These are phyloP conservation scores for Ganoderma multipileum DNA, from an alignment of 1,284 basidiomycete species.

Conservation along the genomic window DNA sequence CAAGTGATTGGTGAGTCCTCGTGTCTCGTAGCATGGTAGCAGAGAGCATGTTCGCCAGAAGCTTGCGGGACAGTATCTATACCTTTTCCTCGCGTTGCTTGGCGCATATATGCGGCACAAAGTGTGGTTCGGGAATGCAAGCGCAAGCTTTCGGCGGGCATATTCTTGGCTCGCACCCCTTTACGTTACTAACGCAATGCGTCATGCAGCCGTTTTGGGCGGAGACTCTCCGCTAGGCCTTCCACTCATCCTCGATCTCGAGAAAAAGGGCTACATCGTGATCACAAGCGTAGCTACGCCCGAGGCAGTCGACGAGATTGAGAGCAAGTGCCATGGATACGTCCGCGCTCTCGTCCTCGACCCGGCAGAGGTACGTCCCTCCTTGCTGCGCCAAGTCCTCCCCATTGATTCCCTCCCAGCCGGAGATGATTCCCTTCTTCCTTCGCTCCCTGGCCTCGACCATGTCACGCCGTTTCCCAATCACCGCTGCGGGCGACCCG, in stretches of 20 bases:
- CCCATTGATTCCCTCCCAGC: constrained; percentile 47
- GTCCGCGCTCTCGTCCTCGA: constrained; percentile 82
- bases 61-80: not conserved
- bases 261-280: constrained; percentile 80
- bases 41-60: not conserved
- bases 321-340: constrained; percentile 71
- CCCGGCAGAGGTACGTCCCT: constrained; percentile 65
- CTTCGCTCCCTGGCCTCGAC: constrained; percentile 79
- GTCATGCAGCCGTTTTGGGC: constrained; percentile 76
- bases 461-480: constrained; percentile 82
- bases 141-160: not conserved
- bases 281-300: constrained; percentile 76
- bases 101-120: not conserved
- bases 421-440: constrained; percentile 74
- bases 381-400: constrained; percentile 4
- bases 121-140: not conserved
- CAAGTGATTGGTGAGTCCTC: constrained; percentile 68
- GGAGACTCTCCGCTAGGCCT: constrained; percentile 75
- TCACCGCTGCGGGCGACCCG: constrained; percentile 78
- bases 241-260: constrained; percentile 74
- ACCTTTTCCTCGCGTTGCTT: not conserved
- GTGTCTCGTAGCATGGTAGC: not conserved
- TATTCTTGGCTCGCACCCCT: not conserved
- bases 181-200: constrained; percentile 1
- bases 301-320: constrained; percentile 67